Conservation (phyloP, 2,329 filamentous ascomycete genomes). For the Ophiosphaerella korrae region DNA sequence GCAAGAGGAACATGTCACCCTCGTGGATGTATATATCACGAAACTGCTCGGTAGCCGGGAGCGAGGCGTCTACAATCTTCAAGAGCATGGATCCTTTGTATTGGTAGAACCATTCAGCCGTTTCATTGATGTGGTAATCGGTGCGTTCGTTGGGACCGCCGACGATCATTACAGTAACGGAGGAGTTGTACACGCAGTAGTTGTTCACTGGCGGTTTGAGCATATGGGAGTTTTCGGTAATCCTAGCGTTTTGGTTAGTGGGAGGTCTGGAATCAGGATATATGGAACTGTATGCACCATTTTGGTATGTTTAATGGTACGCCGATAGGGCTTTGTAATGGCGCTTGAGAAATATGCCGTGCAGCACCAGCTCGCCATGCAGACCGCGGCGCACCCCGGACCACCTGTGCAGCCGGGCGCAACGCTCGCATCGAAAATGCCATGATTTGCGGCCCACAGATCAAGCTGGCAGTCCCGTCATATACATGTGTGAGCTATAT, state of each 20-base stretch:
- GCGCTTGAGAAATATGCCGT: conserved; percentile 36
- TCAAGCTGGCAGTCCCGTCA: too few species aligned
- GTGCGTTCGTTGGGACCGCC: conserved; percentile 95
- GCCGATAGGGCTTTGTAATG: conserved; percentile 27
- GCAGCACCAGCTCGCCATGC: conserved; percentile 17
- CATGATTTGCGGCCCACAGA: not conserved
- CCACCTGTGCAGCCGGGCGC: conserved; percentile 14
- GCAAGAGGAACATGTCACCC: conserved; percentile 91
- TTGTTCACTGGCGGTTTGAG: conserved; percentile 95
- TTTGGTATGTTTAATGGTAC: conserved; percentile 48
- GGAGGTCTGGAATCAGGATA: not conserved
- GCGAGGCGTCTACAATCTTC: conserved; percentile 74
- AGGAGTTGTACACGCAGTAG: conserved; percentile 91
- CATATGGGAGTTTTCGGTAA: conserved; percentile 88
- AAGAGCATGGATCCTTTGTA: conserved; percentile 92
- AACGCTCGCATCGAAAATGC: not conserved
- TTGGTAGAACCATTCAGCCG: conserved; percentile 98
- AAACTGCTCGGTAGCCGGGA: conserved; percentile 59
- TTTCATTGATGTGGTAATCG: conserved; percentile 98
- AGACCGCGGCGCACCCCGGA: conserved; percentile 16
- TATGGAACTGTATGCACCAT: conserved; percentile 38
- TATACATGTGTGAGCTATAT: too few species aligned
- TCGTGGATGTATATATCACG: conserved; percentile 87
- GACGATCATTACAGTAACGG: conserved; percentile 88
- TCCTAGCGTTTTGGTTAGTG: conserved; percentile 59